Evolutionary conservation across 2,329 filamentous ascomycete species (phyloP).

Genomic region (Zymoseptoria pseudotritici): DNA sequence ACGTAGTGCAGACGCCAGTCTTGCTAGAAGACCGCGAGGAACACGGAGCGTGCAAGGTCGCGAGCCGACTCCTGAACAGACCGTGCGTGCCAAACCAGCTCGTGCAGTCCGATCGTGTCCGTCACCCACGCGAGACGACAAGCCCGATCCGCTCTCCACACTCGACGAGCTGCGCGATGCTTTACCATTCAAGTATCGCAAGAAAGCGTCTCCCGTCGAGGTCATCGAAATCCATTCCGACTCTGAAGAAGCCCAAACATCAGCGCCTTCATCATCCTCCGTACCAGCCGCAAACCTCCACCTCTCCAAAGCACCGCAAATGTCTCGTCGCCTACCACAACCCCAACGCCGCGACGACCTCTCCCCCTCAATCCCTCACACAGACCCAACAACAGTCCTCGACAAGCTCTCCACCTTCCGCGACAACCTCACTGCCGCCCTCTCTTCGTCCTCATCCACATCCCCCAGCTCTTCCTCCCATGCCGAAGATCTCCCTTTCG

Average conservation of each 20-base stretch:
- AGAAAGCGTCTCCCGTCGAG: constrained; percentile 22
- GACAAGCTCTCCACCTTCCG: constrained; percentile 38
- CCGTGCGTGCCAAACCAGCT: constrained; percentile 5
- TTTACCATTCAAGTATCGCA: constrained; percentile 21
- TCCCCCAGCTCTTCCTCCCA: background rate
- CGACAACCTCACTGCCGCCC: constrained; percentile 39
- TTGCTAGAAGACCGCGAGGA: constrained; percentile 29
- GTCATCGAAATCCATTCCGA: constrained; percentile 32
- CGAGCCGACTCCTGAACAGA: constrained; percentile 19
- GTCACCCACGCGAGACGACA: constrained; percentile 11
- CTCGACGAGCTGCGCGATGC: constrained; percentile 27
- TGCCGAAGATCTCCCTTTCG: constrained; percentile 46
- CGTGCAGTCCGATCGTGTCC: constrained; percentile 11
- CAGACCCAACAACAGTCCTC: constrained; percentile 40
- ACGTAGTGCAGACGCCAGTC: constrained; percentile 30
- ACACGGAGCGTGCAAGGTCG: constrained; percentile 19
- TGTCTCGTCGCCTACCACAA: constrained; percentile 23
- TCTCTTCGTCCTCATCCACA: constrained; percentile 34
- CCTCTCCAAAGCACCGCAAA: constrained; percentile 24
- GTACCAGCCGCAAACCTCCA: constrained; percentile 9
- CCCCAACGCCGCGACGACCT: constrained; percentile 9
- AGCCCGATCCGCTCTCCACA: constrained; percentile 24
- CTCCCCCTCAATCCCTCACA: constrained; percentile 28
- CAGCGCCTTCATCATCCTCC: constrained; percentile 8
- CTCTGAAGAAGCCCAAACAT: constrained; percentile 16